Base-by-base conservation (phyloP, 2,329 filamentous ascomycete species). In the Macrophomina tecta region DNA sequence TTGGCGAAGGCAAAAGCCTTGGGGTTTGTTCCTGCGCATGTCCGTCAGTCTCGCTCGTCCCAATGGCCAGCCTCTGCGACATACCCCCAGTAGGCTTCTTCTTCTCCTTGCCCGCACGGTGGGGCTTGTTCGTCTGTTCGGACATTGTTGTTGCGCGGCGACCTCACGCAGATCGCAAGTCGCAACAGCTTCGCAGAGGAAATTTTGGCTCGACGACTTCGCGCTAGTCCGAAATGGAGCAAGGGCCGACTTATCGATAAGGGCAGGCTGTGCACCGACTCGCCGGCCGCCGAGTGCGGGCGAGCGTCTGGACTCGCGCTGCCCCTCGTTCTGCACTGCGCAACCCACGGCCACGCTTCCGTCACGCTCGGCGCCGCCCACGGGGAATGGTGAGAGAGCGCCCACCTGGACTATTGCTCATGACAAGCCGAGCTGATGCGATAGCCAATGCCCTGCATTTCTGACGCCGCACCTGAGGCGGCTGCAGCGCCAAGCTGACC, bases 1-100 rank as follows among this genome's bases (percentile, higher is more conserved):
- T 91, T 90, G 49, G 92, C 85, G 77, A 91, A 92, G 65, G 92
- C 90, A 79, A 97, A 97, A 14, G 94, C 94, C 81, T 97, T 97
- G 2, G 93, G 92, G 77, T 97, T 97, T 70, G 83, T 85, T 65
- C 91, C 92, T 89, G 74, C 70, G 73, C 68, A 69, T 49, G 55
- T 11, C 40, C 16, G 56, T 67, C 36, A 67, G 65, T 11, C 49
- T 74, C 69, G 72, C 64, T 51, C 56, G 49, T 36, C 46, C 64
- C 6, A 3, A 49, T 48, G 9, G 55, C 11, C 28, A 23, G 55
- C 32, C n/a, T 42, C 5, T 23, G 30, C 52, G 34, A 76, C 79
- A 68, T 74, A 87, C 87, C 88, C 77, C 88, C 89, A 51, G 89
- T 80, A 74, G 83, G 85, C 79, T 90, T 87, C 84, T 96, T 96